Conservation (phyloP, 2,329 filamentous ascomycete genomes). For the Hymenoscyphus repandus region DNA sequence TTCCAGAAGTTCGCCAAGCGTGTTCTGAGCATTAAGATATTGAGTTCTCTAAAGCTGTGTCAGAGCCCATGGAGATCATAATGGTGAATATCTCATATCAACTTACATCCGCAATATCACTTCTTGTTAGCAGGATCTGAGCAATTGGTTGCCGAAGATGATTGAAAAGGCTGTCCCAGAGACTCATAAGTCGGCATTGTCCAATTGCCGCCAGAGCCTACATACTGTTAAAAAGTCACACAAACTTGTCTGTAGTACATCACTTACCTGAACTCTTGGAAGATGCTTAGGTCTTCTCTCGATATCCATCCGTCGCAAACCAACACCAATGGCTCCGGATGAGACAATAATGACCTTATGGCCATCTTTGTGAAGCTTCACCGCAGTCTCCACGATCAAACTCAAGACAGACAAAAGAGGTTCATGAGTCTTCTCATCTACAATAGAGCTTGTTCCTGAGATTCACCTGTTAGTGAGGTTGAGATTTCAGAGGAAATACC, state of each 20-base stretch:
- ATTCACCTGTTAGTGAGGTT: constrained; percentile 8
- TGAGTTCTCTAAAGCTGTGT: constrained; percentile 61
- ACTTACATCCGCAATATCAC: constrained; percentile 88
- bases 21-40: constrained; percentile 96
- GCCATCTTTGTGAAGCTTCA: constrained; percentile 81
- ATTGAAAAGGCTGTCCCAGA: constrained; percentile 90
- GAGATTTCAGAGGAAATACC: not conserved
- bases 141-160: constrained; percentile 88
- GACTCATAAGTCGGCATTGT: constrained; percentile 87
- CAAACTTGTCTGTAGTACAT: not conserved
- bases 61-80: constrained; percentile 8
- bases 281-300: constrained; percentile 85
- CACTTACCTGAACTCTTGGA: constrained; percentile 71
- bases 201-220: constrained; percentile 90
- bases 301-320: constrained; percentile 83
- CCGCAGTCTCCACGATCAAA: constrained; percentile 89
- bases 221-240: not conserved
- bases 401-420: constrained; percentile 86
- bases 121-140: constrained; percentile 89
- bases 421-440: constrained; percentile 92
- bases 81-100: not conserved
- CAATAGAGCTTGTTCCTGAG: constrained; percentile 94
- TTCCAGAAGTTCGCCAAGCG: constrained; percentile 79
- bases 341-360: constrained; percentile 95
- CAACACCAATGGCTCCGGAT: constrained; percentile 93